Evolutionary conservation across 768 basidiomycete genomes (phyloP).

Genomic region (Xerocomellus chrysenteron): DNA sequence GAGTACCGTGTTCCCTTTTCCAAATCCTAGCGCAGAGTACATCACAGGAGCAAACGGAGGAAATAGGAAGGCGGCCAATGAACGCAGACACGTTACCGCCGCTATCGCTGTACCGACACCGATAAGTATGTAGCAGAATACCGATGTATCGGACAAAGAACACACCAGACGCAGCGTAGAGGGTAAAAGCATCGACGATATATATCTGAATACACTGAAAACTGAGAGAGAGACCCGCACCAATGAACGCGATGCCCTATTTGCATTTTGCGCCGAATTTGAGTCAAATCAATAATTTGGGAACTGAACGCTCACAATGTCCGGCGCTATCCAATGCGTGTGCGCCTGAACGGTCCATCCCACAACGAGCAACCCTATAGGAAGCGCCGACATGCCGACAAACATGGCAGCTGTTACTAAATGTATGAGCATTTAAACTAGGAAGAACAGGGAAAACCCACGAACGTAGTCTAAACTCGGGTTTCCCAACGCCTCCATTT

Average conservation of each 20-base stretch:
- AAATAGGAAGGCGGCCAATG: slow-evolving; percentile 69
- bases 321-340: slow-evolving; percentile 69
- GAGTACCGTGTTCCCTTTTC: slow-evolving; percentile 66
- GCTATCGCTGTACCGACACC: slow-evolving; percentile 50
- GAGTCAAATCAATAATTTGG: background rate
- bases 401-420: slow-evolving; percentile 51
- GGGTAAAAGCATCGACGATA: slow-evolving; percentile 62
- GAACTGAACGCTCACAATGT: slow-evolving; percentile 46
- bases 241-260: slow-evolving; percentile 58
- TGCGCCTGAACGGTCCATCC: slow-evolving; percentile 66
- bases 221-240: slow-evolving; percentile 54
- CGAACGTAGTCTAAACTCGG: slow-evolving; percentile 54
- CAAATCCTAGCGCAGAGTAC: slow-evolving; percentile 64
- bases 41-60: slow-evolving; percentile 76
- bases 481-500: slow-evolving; percentile 52
- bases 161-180: slow-evolving; percentile 67
- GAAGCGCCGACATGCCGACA: slow-evolving; percentile 56
- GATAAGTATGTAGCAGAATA: background rate
- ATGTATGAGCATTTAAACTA: slow-evolving; percentile 2
- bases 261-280: background rate
- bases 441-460: background rate
- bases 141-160: background rate
- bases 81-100: slow-evolving; percentile 60
- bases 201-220: slow-evolving; percentile 69
- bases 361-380: slow-evolving; percentile 63